Evolutionary conservation across 2,329 filamentous ascomycete genomes (phyloP), one percentile per base, ranked within the genome.

Genomic region (Emmonsia crescens): DNA sequence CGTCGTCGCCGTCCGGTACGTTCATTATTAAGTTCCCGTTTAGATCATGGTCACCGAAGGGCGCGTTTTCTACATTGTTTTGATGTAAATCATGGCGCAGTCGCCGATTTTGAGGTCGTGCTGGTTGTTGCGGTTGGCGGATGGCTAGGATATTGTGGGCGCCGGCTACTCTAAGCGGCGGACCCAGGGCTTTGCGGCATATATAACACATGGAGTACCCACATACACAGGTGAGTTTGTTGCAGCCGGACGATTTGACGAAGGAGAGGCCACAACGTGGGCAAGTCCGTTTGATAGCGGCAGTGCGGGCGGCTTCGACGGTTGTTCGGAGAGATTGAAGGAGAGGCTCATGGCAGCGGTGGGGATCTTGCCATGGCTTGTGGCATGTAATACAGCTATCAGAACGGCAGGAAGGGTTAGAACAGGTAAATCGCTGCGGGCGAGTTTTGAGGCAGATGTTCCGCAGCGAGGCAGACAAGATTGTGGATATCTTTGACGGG

Each of bases 151-250:
- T 27, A 12, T 51, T 33, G 54, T 55, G 27, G 29, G 51, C 40
- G 48, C 56, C n/a, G 46, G 31, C 46, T 12, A 27, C 31, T 49
- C 64, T 67, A 9, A 69, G 33, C 1, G 67, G 70, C 49, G 72
- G 66, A 0, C 72, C 72, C 1, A 78, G 69, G 24, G 90, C 86
- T 67, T 87, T 87, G 48, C 94, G 89, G 74, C 94, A 99, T 55
- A 97, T 85, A 71, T 99, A 99, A 74, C 94, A 99, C 93, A 97
- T 97, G 68, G 89, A 88, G 76, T 97, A 97, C 9, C 94, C 94
- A 75, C 94, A 99, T 19, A 91, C 86, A 72, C 94, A 97, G 5
- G 91, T 93, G 48, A 99, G 82, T 77, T 97, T 97, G 79, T 99
- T 99, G 82, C 94, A 99, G 69, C 94, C 94, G 31, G 87, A 86